phyloP scores from a whole-genome alignment of 768 basidiomycete species.

The Calocybe cyanea region DNA sequence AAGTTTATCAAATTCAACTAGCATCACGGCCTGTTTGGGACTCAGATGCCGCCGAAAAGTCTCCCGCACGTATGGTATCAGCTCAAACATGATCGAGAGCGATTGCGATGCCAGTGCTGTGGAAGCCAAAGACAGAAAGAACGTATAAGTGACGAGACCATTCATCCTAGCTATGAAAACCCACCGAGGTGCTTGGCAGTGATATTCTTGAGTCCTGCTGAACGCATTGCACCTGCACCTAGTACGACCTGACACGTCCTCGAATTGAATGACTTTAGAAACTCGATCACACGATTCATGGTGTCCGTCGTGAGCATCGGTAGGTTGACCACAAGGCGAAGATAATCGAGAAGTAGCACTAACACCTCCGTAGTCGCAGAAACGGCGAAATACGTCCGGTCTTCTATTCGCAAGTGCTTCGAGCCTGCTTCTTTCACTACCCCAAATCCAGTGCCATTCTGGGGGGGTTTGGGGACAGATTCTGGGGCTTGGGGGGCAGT shows the following conservation, averaged over 20 bases:
- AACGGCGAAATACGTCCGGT: conserved; percentile 81
- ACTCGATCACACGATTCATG: conserved; percentile 94
- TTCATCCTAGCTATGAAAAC: conserved; percentile 16
- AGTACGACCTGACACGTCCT: conserved; percentile 97
- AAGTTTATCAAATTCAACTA: conserved; percentile 97
- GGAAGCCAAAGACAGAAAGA: neutral
- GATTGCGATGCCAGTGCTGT: conserved; percentile 94
- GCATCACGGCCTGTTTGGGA: conserved; percentile 93
- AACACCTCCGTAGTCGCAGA: conserved; percentile 78
- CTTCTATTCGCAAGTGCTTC: conserved; percentile 78
- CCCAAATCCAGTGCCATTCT: conserved; percentile 5
- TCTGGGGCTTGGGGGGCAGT: neutral
- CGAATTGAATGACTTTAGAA: conserved; percentile 96
- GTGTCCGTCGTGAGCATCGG: conserved; percentile 88
- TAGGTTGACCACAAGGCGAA: conserved; percentile 84
- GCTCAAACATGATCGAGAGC: conserved; percentile 87
- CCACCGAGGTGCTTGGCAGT: conserved; percentile 95
- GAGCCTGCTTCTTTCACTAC: conserved; percentile 22
- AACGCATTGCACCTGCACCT: conserved; percentile 98
- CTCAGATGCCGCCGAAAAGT: conserved; percentile 91
- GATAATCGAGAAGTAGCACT: conserved; percentile 74
- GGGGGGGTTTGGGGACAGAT: neutral
- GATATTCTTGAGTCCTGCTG: conserved; percentile 96
- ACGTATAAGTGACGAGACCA: neutral
- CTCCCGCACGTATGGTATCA: conserved; percentile 95